Evolutionary conservation across 257 asterid genomes (phyloP).

Genomic region (Solanum peruvianum): DNA sequence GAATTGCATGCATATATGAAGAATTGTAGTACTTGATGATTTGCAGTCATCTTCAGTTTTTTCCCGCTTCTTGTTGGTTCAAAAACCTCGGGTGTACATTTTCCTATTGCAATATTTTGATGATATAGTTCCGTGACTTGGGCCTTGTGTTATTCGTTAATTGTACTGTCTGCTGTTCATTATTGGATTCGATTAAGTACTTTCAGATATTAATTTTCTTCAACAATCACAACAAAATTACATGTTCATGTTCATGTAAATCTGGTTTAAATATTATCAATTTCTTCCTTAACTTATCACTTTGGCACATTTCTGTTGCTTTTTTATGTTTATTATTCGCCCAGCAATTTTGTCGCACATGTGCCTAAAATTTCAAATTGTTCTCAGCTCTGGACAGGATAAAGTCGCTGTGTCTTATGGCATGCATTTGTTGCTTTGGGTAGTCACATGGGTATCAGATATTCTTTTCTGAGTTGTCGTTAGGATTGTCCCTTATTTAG

Average conservation of each 20-base stretch:
- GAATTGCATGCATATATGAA: not conserved
- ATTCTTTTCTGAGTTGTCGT: not conserved
- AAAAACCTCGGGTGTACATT: not conserved
- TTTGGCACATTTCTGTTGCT: not conserved
- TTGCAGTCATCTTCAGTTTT: not conserved
- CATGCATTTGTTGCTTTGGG: not conserved
- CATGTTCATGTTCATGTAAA: not conserved
- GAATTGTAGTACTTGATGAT: not conserved
- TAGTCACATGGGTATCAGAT: not conserved
- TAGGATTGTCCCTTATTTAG: not conserved
- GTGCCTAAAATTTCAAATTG: not conserved
- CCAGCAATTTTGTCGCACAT: not conserved
- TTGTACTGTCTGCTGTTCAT: not conserved
- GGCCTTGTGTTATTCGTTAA: not conserved
- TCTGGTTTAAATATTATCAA: not conserved
- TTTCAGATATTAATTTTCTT: not conserved
- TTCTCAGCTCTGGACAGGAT: not conserved
- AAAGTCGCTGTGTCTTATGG: not conserved
- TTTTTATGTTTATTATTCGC: not conserved
- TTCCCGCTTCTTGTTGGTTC: not conserved
- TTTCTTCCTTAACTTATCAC: not conserved
- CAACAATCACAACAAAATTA: not conserved
- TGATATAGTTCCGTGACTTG: not conserved
- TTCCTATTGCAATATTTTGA: not conserved
- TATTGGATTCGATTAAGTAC: not conserved